Evolutionary conservation across 2,329 filamentous ascomycete genomes (phyloP).

Genomic region (Periconia sp.): DNA sequence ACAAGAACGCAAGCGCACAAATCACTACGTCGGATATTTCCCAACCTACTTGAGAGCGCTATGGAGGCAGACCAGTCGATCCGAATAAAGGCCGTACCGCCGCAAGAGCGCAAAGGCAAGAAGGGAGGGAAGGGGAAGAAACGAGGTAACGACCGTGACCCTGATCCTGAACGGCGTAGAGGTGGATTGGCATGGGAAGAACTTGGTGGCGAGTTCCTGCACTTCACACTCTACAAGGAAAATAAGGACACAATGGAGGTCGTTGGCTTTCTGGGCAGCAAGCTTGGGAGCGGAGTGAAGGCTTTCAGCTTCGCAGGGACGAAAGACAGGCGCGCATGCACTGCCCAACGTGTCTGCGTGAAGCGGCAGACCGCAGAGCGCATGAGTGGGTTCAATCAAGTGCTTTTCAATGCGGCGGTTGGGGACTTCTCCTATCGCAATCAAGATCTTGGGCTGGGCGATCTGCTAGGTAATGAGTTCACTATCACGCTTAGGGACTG

Average conservation of each 20-base stretch:
- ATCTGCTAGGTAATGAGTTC: slow-evolving; percentile 90
- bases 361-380: slow-evolving; percentile 66
- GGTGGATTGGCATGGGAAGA: slow-evolving; percentile 64
- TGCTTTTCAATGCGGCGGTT: slow-evolving; percentile 66
- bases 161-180: slow-evolving; percentile 31
- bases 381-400: slow-evolving; percentile 67
- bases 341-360: slow-evolving; percentile 79
- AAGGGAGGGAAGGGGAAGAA: slow-evolving; percentile 27
- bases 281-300: slow-evolving; percentile 72
- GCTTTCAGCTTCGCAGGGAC: slow-evolving; percentile 84
- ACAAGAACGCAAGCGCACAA: slow-evolving; percentile 68
- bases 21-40: slow-evolving; percentile 77
- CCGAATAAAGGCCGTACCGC: slow-evolving; percentile 58
- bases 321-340: slow-evolving; percentile 87
- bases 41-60: slow-evolving; percentile 75
- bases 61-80: slow-evolving; percentile 75
- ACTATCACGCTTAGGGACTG: slow-evolving; percentile 90
- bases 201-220: slow-evolving; percentile 78
- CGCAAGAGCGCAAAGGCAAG: slow-evolving; percentile 43
- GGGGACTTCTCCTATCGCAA: slow-evolving; percentile 83
- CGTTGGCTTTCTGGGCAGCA: slow-evolving; percentile 75
- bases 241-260: slow-evolving; percentile 97
- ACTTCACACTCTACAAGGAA: slow-evolving; percentile 94
- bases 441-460: slow-evolving; percentile 77
- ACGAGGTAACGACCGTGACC: slow-evolving; percentile 26